Evolutionary conservation across 2,329 filamentous ascomycete species (phyloP).

Genomic region (Simplicillium sp.): DNA sequence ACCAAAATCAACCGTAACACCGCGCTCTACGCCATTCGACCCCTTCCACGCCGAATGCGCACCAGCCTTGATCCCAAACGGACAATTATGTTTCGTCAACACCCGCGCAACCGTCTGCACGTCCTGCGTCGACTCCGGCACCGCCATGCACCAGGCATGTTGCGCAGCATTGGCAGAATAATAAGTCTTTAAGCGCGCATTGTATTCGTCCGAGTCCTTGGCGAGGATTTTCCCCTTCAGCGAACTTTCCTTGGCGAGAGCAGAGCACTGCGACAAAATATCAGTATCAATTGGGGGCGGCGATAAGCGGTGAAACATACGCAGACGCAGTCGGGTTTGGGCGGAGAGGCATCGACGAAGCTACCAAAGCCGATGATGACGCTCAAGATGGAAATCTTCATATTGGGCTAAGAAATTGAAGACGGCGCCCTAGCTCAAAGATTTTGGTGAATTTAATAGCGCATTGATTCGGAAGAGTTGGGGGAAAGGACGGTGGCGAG

Average conservation of each 20-base stretch:
- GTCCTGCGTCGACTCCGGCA: constrained; percentile 13
- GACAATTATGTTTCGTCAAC: constrained; percentile 12
- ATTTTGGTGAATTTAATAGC: too few relatives aligned
- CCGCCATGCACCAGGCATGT: constrained; percentile 18
- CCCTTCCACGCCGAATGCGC: constrained; percentile 21
- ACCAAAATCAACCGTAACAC: constrained; percentile 18
- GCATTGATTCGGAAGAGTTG: too few relatives aligned
- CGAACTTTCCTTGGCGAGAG: constrained; percentile 9
- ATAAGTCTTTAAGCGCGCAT: constrained; percentile 14
- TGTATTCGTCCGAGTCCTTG: constrained; percentile 11
- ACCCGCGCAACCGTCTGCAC: constrained; percentile 14
- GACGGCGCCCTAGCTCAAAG: too few relatives aligned
- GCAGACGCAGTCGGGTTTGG: too few relatives aligned
- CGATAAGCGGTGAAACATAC: too few relatives aligned
- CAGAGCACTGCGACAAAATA: constrained; percentile 11
- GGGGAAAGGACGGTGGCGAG: too few relatives aligned
- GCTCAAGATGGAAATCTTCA: too few relatives aligned
- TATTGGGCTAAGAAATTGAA: too few relatives aligned
- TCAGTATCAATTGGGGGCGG: too few relatives aligned
- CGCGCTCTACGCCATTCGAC: constrained; percentile 16
- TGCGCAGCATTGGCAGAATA: constrained; percentile 21
- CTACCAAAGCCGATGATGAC: too few relatives aligned
- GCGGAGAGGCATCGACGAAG: too few relatives aligned
- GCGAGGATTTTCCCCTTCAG: constrained; percentile 15
- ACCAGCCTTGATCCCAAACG: constrained; percentile 20